Conservation (phyloP, 2,329 filamentous ascomycete genomes). For the Xylariaceae sp. region DNA sequence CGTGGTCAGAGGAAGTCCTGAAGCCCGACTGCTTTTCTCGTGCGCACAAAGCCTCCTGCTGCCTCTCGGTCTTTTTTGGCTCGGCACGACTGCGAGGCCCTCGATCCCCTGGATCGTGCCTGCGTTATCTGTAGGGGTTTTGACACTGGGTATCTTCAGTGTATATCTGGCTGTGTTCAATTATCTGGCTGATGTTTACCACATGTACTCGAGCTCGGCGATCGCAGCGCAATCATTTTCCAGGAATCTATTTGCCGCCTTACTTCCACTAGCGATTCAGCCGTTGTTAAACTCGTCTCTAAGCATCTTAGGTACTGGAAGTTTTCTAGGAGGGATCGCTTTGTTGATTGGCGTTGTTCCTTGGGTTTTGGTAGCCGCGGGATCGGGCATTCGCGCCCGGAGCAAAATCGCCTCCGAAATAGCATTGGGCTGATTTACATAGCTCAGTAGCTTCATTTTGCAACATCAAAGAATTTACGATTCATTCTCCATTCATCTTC, state of each 20-base stretch:
- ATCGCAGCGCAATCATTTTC: constrained; percentile 62
- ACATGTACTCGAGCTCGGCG: constrained; percentile 60
- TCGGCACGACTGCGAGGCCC: constrained; percentile 56
- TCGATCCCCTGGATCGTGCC: constrained; percentile 64
- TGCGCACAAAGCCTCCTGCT: constrained; percentile 58
- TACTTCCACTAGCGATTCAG: neutral
- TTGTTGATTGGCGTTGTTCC: constrained; percentile 1
- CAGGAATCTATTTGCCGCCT: constrained; percentile 28
- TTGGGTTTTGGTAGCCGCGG: neutral
- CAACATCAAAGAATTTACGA: no score
- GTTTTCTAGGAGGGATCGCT: constrained; percentile 1
- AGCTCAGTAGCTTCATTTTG: no score
- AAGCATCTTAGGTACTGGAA: neutral
- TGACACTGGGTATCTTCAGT: constrained; percentile 61
- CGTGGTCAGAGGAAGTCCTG: constrained; percentile 12
- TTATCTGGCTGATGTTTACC: constrained; percentile 62
- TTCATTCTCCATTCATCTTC: no score
- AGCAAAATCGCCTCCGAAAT: no score
- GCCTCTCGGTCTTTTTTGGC: constrained; percentile 56
- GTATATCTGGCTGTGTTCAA: constrained; percentile 65
- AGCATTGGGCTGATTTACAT: no score
- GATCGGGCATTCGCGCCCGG: no score
- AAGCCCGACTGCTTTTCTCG: constrained; percentile 58
- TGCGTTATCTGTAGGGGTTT: constrained; percentile 52
- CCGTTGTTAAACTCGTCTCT: neutral